Evolutionary conservation across 1,284 basidiomycete genomes (phyloP).

Genomic region (Singerocomus inundabilis): DNA sequence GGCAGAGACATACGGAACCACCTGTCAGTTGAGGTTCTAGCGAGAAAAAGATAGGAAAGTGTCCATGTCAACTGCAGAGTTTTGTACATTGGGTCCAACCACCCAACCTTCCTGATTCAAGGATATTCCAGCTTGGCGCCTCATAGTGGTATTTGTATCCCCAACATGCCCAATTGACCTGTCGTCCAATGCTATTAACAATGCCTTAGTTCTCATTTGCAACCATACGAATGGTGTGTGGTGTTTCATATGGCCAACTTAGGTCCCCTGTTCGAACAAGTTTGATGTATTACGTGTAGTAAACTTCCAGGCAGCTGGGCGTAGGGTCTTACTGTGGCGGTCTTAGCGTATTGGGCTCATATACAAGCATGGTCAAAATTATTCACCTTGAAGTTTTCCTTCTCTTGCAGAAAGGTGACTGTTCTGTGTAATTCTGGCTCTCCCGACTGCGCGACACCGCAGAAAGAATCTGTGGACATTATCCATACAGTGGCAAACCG

Average conservation of each 20-base stretch:
- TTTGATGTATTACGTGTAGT: neutral
- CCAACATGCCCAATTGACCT: neutral
- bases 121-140: neutral
- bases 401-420: constrained; percentile 6
- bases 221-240: neutral
- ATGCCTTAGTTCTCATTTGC: neutral
- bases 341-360: neutral
- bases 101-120: neutral
- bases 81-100: neutral
- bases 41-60: neutral
- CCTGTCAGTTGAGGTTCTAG: neutral
- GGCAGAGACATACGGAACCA: too few species aligned
- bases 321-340: neutral
- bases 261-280: neutral
- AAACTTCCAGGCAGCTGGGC: neutral
- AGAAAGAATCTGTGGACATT: constrained; percentile 22
- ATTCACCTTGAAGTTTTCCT: neutral
- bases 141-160: neutral
- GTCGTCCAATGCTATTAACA: neutral
- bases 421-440: constrained; percentile 7
- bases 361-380: constrained; percentile 4
- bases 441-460: constrained; percentile 38
- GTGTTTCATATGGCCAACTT: neutral
- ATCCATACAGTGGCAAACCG: neutral
- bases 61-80: neutral